Conservation (phyloP, 805 yeast genomes). For the Myxozyma mucilagina region DNA sequence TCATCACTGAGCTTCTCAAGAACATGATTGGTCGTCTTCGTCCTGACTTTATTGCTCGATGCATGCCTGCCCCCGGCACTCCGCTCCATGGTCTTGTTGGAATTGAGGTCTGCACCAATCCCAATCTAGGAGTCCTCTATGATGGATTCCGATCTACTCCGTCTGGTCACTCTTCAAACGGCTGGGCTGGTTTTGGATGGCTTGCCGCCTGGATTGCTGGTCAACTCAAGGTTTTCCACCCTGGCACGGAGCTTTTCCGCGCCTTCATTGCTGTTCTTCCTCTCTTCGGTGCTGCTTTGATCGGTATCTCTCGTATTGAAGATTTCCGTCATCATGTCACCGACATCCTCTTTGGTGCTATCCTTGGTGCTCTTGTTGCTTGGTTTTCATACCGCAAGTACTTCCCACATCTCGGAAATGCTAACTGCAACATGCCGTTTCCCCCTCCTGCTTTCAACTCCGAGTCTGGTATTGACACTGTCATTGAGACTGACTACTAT, state of each 20-base stretch:
- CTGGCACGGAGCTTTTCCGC: conserved; percentile 37
- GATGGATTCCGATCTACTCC: conserved; percentile 64
- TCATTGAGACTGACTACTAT: conserved; percentile 24
- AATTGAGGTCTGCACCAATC: conserved; percentile 44
- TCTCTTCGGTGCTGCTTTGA: conserved; percentile 54
- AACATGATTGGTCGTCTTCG: conserved; percentile 86
- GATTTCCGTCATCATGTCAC: conserved; percentile 93
- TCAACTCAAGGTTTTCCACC: conserved; percentile 49
- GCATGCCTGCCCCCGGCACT: conserved; percentile 62
- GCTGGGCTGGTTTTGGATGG: conserved; percentile 54
- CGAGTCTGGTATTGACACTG: conserved; percentile 2
- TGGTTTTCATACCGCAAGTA: conserved; percentile 56
- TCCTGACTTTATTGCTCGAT: conserved; percentile 90
- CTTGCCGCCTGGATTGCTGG: conserved; percentile 54
- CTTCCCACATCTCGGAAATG: conserved; percentile 46
- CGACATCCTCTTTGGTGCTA: conserved; percentile 77
- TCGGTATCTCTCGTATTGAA: conserved; percentile 84
- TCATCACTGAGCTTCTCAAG: conserved; percentile 74
- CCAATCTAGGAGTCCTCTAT: conserved; percentile 38
- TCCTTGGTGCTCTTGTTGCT: conserved; percentile 65
- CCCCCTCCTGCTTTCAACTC: conserved; percentile 25
- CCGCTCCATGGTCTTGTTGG: conserved; percentile 46
- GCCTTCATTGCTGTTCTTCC: conserved; percentile 35
- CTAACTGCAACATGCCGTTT: conserved; percentile 33
- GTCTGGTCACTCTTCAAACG: conserved; percentile 59